phyloP scores from a whole-genome alignment of 164 flowering plant genomes.

The Taxillus chinensis region DNA sequence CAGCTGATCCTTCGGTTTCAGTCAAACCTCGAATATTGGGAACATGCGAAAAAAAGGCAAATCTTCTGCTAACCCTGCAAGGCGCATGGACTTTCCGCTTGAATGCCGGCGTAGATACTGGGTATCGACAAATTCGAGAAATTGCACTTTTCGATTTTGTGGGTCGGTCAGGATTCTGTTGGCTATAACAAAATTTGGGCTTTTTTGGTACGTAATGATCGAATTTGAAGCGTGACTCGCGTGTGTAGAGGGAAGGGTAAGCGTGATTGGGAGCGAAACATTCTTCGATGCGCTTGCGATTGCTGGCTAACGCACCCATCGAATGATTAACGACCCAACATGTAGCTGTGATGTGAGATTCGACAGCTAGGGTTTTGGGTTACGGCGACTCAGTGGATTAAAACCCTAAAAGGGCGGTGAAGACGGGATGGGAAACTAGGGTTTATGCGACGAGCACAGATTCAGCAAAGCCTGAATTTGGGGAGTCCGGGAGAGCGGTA shows the following conservation, averaged over 20 bases:
- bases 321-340: background rate
- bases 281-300: constrained; percentile 41
- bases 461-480: too few relatives aligned
- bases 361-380: too few relatives aligned
- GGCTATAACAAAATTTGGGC: constrained; percentile 15
- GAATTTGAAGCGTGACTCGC: background rate
- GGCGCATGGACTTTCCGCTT: constrained; percentile 62
- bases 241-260: constrained; percentile 5
- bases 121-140: constrained; percentile 26
- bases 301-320: constrained; percentile 50
- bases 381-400: background rate
- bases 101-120: constrained; percentile 10
- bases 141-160: constrained; percentile 13
- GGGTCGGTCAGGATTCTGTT: constrained; percentile 7
- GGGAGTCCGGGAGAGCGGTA: background rate
- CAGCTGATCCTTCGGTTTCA: constrained; percentile 3
- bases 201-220: constrained; percentile 25
- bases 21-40: background rate
- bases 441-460: constrained; percentile 9
- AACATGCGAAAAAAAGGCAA: constrained; percentile 10
- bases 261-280: constrained; percentile 13
- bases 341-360: too few relatives aligned
- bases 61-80: constrained; percentile 22
- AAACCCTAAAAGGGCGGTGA: too few relatives aligned
- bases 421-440: background rate